These are phyloP conservation scores for Saccharomycopsis fodiens DNA, from an alignment of 805 yeast genomes.

Conservation along the genomic window DNA sequence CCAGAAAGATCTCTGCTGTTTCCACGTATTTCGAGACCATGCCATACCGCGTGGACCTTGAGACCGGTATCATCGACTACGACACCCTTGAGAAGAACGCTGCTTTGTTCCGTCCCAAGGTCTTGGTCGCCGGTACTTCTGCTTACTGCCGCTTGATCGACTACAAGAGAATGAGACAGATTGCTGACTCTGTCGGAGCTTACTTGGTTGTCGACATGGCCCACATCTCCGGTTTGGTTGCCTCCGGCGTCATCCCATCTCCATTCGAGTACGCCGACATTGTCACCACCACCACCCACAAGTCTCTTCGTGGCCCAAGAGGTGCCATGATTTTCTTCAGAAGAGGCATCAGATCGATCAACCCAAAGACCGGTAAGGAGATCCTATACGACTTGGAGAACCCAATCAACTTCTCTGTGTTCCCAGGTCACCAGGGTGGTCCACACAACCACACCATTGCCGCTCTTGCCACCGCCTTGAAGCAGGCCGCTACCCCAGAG, in stretches of 20 bases:
- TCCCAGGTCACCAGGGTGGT: conserved; percentile 99
- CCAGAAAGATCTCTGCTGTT: conserved; percentile 83
- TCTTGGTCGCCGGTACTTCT: conserved; percentile 94
- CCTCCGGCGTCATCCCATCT: conserved; percentile 89
- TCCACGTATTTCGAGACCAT: conserved; percentile 94
- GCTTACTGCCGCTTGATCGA: conserved; percentile 91
- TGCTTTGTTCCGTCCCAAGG: conserved; percentile 83
- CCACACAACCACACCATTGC: conserved; percentile 98
- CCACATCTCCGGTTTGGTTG: conserved; percentile 90
- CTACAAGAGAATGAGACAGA: conserved; percentile 81
- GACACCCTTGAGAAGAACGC: conserved; percentile 81
- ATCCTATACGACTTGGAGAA: conserved; percentile 80
- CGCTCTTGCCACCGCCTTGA: conserved; percentile 90
- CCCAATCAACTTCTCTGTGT: conserved; percentile 90
- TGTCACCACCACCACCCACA: conserved; percentile 97
- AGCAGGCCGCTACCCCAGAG: conserved; percentile 86
- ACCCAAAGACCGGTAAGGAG: conserved; percentile 78
- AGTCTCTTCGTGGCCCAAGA: conserved; percentile 97
- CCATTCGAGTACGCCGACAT: conserved; percentile 93
- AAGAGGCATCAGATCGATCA: conserved; percentile 80
- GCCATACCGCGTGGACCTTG: conserved; percentile 88
- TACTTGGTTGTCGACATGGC: conserved; percentile 95
- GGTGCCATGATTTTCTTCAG: conserved; percentile 98
- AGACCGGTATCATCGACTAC: conserved; percentile 88
- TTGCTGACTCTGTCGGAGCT: conserved; percentile 90